Evolutionary conservation across 2,329 filamentous ascomycete genomes (phyloP), one percentile per base, ranked within the genome.

Genomic region (Stylonectria norvegica): DNA sequence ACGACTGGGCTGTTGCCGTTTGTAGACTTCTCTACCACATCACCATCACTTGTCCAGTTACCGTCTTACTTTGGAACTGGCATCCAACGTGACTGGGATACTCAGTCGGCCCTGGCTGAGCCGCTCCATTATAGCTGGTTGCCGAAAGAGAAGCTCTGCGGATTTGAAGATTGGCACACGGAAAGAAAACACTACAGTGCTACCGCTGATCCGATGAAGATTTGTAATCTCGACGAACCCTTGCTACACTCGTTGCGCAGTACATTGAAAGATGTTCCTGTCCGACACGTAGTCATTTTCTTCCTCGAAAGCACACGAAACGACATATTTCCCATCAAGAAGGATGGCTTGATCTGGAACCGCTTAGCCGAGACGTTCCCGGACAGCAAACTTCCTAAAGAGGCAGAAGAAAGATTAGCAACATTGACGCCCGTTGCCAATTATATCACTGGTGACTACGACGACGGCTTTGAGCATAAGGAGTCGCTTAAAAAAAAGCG

Each of bases 231-330:
- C 3, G 43, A 66, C 3, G 52, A 66, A 8, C 53, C 56, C 0
- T 34, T 70, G 1, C 44, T 65, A 1, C 32, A 60, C 6, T 44
- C 42, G 1, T 50, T 66, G 3, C 49, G 49, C 2, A 47, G 44
- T 6, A 54, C 52, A 28, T 38, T 66, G 5, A 23, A 45, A 6
- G 48, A 55, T 1, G 53, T 69, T 5, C 59, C 61, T 8, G 65
- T 72, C 38, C 67, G 68, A 34, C 68, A 72, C 40, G 57, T 72
- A 4, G 50, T 72, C 10, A 45, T 71, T n/a, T 38, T 72, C 2
- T 60, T 68, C n/a, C 55, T 72, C 2, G 69, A 72, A 39, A 71
- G 68, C 30, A 71, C 68, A 0, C 61, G 69, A 15, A 65, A 65
- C 4, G 69, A 72, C 35, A 62, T 72, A 3, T 72, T 72, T 18